Evolutionary conservation across 805 yeast species (phyloP).

Genomic region (Ogataea philodendri): DNA sequence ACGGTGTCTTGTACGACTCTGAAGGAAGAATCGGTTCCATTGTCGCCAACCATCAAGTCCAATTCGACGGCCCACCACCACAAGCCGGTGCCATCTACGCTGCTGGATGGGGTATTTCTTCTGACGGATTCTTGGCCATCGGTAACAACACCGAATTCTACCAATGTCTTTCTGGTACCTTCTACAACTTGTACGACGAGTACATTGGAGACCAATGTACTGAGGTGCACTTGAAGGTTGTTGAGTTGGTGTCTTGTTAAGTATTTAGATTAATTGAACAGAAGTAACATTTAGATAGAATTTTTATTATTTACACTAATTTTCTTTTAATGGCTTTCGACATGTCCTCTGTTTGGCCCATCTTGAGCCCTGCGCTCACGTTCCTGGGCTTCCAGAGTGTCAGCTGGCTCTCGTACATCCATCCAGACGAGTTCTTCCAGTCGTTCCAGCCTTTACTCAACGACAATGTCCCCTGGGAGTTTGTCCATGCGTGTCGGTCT

Average conservation of each 20-base stretch:
- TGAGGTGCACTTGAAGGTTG: conserved; percentile 43
- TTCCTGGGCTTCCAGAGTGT: background rate
- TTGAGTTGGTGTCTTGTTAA: conserved; percentile 40
- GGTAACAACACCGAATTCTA: conserved; percentile 48
- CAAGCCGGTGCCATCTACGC: conserved; percentile 57
- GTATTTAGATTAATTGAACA: too few species aligned
- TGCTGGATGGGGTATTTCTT: conserved; percentile 48
- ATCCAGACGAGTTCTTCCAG: conserved; percentile 98
- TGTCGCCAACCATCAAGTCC: conserved; percentile 64
- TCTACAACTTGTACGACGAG: conserved; percentile 58
- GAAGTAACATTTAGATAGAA: too few species aligned
- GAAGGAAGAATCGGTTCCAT: conserved; percentile 55
- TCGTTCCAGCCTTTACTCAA: conserved; percentile 69
- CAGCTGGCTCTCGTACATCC: conserved; percentile 72
- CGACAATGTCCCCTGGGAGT: conserved; percentile 81
- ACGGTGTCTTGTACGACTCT: conserved; percentile 44
- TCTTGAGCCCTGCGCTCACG: too few species aligned
- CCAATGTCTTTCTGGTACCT: conserved; percentile 55
- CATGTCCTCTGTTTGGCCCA: conserved; percentile 58
- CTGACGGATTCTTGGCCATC: conserved; percentile 47
- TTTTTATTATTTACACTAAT: too few species aligned
- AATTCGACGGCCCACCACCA: conserved; percentile 65
- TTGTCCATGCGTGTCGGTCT: conserved; percentile 59
- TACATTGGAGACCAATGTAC: conserved; percentile 46
- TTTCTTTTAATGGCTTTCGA: too few species aligned